phyloP scores from a whole-genome alignment of 2,329 filamentous ascomycete species.

The Pestalotiopsis sp. region DNA sequence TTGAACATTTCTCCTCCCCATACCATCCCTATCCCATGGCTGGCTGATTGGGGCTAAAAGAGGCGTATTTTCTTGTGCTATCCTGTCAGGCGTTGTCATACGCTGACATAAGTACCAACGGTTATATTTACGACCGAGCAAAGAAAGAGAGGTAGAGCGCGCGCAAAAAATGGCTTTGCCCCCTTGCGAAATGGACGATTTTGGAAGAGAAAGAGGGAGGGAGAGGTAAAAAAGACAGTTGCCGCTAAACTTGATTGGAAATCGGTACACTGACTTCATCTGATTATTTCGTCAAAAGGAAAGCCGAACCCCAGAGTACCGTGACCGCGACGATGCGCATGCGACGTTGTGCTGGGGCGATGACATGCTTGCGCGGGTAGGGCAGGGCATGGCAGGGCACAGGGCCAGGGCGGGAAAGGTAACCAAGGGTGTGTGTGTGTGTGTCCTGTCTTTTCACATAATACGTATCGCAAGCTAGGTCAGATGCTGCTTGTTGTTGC shows the following conservation, averaged over 20 bases:
- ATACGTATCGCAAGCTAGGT: too few relatives aligned
- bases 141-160: too few relatives aligned
- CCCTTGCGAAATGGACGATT: too few relatives aligned
- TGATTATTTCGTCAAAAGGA: not conserved
- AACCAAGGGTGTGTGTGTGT: not conserved
- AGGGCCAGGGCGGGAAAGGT: not conserved
- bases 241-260: not conserved
- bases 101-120: not conserved
- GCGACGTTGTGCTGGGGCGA: not conserved
- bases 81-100: not conserved
- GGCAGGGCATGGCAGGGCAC: not conserved
- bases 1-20: not conserved
- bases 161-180: too few relatives aligned
- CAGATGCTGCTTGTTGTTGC: not conserved
- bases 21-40: not conserved
- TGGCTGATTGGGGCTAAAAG: not conserved
- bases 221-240: too few relatives aligned
- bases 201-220: too few relatives aligned
- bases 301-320: too few relatives aligned
- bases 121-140: not conserved
- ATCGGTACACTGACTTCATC: not conserved
- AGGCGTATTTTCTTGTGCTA: not conserved
- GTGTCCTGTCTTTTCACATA: too few relatives aligned
- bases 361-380: not conserved
- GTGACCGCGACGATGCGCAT: not conserved